Percentiles rank a stretch among this genome's conserved stretches.
These are phyloP conservation scores for Kodamaea alishanica DNA, from an alignment of 1,139 yeast species.

Conservation along the genomic window DNA sequence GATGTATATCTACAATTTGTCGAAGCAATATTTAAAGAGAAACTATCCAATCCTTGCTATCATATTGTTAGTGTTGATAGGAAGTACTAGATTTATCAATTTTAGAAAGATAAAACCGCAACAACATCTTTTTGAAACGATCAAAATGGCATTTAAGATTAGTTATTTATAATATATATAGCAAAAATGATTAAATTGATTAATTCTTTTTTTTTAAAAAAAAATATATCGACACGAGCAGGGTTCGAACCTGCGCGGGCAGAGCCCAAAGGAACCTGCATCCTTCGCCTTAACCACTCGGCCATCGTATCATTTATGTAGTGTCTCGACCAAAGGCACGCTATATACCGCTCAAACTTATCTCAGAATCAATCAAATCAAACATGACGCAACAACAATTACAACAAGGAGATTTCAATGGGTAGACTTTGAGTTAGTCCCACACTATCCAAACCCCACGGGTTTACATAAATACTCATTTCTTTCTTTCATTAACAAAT, in stretches of 20 bases:
- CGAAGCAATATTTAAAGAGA: conserved; percentile 23
- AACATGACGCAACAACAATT: no score
- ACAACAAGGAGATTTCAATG: no score
- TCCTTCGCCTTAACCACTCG: conserved; percentile 52
- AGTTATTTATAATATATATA: conserved; percentile 27
- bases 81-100: conserved; percentile 22
- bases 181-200: not conserved
- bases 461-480: no score
- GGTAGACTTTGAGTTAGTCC: no score
- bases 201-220: not conserved
- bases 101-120: conserved; percentile 26
- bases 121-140: conserved; percentile 34
- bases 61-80: conserved; percentile 20
- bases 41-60: conserved; percentile 30
- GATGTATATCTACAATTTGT: conserved; percentile 16
- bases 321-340: no score
- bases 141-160: conserved; percentile 45
- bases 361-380: no score
- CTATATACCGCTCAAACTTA: no score
- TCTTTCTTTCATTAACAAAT: no score
- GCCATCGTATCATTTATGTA: conserved; percentile 37
- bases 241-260: conserved; percentile 34
- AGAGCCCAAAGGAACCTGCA: conserved; percentile 39
- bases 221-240: conserved; percentile 42
- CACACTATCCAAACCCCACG: no score